Evolutionary conservation across 2,329 filamentous ascomycete genomes (phyloP).

Genomic region (Monosporascus sp.): DNA sequence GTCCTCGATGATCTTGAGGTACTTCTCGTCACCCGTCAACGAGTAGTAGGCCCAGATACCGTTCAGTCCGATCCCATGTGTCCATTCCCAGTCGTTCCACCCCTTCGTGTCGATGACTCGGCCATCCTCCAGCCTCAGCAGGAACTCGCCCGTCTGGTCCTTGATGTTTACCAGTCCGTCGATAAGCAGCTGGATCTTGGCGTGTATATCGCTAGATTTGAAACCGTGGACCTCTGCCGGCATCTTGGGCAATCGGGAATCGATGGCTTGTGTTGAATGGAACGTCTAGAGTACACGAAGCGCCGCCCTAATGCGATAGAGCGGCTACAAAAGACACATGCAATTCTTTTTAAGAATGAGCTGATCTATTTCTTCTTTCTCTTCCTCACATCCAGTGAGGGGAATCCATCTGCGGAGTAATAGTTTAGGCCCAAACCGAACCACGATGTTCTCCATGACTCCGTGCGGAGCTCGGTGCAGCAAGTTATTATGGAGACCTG

Average conservation of each 20-base stretch:
- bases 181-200: conserved; percentile 61
- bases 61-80: conserved; percentile 74
- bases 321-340: too few species aligned
- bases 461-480: background rate
- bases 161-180: conserved; percentile 72
- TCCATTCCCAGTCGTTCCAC: conserved; percentile 82
- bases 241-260: conserved; percentile 23
- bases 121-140: conserved; percentile 65
- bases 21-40: conserved; percentile 56
- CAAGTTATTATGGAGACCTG: background rate
- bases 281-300: too few species aligned
- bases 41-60: conserved; percentile 79
- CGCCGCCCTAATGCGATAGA: too few species aligned
- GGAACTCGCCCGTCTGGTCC: conserved; percentile 69
- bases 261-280: too few species aligned
- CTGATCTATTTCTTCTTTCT: too few species aligned
- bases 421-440: too few species aligned
- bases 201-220: conserved; percentile 42
- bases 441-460: background rate
- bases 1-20: conserved; percentile 61
- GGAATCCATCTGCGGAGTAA: background rate
- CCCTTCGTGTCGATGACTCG: conserved; percentile 79
- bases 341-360: too few species aligned
- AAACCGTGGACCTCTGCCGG: conserved; percentile 39
- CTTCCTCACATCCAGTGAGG: too few species aligned